phyloP scores from a whole-genome alignment of 23 red algal genomes.

The Agarophyton chilense region DNA sequence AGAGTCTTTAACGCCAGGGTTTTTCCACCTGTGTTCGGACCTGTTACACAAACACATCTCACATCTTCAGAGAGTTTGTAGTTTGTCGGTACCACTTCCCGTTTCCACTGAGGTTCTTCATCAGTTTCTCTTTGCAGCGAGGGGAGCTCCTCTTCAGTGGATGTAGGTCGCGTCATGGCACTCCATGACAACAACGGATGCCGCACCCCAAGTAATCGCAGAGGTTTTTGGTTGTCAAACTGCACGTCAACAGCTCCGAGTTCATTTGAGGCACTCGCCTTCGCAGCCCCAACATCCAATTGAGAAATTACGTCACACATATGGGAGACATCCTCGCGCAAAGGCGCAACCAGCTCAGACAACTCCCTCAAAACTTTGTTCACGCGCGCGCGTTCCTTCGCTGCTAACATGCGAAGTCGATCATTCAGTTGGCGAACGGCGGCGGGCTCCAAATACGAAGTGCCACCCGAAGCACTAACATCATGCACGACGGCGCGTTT shows the following conservation, averaged over 20 bases:
- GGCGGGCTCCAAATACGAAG: constrained; percentile 88
- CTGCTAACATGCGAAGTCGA: constrained; percentile 56
- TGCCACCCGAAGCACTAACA: constrained; percentile 71
- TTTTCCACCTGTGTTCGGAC: constrained; percentile 97
- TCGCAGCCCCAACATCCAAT: constrained; percentile 78
- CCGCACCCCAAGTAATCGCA: constrained; percentile 58
- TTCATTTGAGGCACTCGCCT: constrained; percentile 59
- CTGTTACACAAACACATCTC: constrained; percentile 86
- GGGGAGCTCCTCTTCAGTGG: not conserved
- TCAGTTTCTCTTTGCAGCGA: no score
- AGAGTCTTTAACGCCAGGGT: constrained; percentile 90
- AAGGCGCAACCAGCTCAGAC: constrained; percentile 43
- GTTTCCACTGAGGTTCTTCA: constrained; percentile 26
- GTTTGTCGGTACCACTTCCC: constrained; percentile 71
- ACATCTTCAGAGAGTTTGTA: constrained; percentile 57
- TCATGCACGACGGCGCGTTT: constrained; percentile 86
- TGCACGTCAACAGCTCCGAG: constrained; percentile 60
- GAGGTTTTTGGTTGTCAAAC: constrained; percentile 43
- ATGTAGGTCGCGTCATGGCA: constrained; percentile 23
- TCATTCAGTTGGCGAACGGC: constrained; percentile 63
- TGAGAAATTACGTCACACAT: constrained; percentile 46
- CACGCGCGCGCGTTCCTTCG: constrained; percentile 67
- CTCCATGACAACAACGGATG: constrained; percentile 86
- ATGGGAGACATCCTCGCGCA: constrained; percentile 21
- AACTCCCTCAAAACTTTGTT: constrained; percentile 63